Base-by-base conservation (phyloP, 805 yeast genomes). In the Barnettozyma sp. region DNA sequence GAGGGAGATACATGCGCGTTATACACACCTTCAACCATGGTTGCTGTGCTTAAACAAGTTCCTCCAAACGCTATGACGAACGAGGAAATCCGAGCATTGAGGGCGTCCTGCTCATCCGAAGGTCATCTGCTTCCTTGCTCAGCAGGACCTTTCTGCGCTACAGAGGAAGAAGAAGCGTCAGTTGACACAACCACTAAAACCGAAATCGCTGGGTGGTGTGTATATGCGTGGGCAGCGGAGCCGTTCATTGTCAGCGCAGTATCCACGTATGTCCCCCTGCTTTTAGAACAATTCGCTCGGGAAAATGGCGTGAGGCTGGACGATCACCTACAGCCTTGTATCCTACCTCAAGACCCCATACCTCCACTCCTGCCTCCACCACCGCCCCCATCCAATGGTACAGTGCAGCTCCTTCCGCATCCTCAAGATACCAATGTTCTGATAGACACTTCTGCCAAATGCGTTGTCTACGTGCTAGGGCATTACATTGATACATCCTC, bases 161-260 rank as follows among this genome's bases (percentile, higher is more conserved):
- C n/a, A n/a, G n/a, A n/a, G n/a, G n/a, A n/a, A n/a, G 34, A 19
- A 5, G 39, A 33, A 3, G 40, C 13, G 11, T 5, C 17, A n/a
- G 23, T 48, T 19, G 50, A 49, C 2, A 41, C 40, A 28, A 65
- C 73, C 0, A 56, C 68, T 5, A 49, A 55, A 20, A 48, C 57
- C 23, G 77, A 73, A 43, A 63, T 78, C 3, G 45, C 65, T 23
- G 90, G 88, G 4, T 74, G 88, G 88, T 76, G 76, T 50, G 60
- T 78, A 6, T 78, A 76, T 44, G 65, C 79, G 3, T 78, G 82
- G 70, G 87, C 88, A 1, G 74, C 83, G 15, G 94, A 82, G 54
- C 92, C 92, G 0, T 83, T 82, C 50, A 70, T 81, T 4, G 92
- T 82, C 7, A 76, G 84, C 26, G 87, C 82, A 2, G 80, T 83